Evolutionary conservation across 208 protist species (phyloP), one percentile per base, ranked within the genome.

Genomic region (Strigomonas galati): DNA sequence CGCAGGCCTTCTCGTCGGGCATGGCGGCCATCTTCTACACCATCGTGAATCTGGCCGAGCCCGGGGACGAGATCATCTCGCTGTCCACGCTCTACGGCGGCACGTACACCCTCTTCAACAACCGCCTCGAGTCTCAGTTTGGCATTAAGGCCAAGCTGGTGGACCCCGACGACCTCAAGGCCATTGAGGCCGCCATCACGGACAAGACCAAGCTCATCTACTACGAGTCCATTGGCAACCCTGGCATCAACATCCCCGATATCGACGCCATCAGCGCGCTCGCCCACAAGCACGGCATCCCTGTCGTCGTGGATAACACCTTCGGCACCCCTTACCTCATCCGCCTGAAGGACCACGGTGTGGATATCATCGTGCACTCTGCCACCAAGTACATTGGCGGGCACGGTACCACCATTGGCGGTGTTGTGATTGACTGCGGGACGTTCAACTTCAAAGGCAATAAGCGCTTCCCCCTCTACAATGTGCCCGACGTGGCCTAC

Each of bases 281-380:
- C 44, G 37, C 61, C 21, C 44, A 65, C 44, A 32, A 12, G 43
- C 9, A 65, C 43, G 46, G 61, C 43, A 55, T 65, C 23, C 44
- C 37, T 7, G 61, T 55, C 3, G 46, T 65, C 21, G 37, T 32
- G 17, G 61, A 52, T 23, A 65, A 65, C 44, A 52, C 46, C 21
- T 28, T 63, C 14, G 58, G 31, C 67, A 88, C 91, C 21, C 84
- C 92, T 35, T 88, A 90, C 70, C 89, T 94, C 72, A 81, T 89
- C 61, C 60, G 71, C 19, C 85, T 89, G 46, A 67, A 95, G 4
- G 62, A 80, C 43, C 63, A 93, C 15, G 93, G 93, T 57, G 89
- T 84, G 31, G 92, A 97, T 58, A 73, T 97, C 28, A 87, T 91
- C 10, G 53, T 97, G 21, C 91, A 97, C 71, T 92, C 81, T 4